These are phyloP conservation scores for Solanum dulcamara DNA, from an alignment of 257 asterid genomes.

Conservation along the genomic window DNA sequence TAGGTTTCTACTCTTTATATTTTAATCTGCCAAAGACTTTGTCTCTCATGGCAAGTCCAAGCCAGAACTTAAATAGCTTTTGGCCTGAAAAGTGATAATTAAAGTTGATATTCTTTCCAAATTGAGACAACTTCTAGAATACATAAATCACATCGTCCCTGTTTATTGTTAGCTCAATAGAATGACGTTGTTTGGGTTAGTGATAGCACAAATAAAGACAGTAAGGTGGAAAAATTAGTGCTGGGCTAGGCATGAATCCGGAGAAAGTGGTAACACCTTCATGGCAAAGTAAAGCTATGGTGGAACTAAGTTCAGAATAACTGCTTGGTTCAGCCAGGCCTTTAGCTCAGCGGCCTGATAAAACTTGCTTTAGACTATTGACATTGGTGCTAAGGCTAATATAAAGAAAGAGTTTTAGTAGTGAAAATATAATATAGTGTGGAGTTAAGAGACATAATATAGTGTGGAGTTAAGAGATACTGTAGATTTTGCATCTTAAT, in stretches of 20 bases:
- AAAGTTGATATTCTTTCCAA: not conserved
- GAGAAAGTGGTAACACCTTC: not conserved
- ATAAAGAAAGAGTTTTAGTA: not conserved
- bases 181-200: not conserved
- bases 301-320: not conserved
- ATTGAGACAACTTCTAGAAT: not conserved
- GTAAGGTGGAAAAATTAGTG: not conserved
- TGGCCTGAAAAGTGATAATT: not conserved
- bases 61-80: not conserved
- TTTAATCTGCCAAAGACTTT: not conserved
- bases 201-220: not conserved
- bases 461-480: not conserved
- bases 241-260: not conserved
- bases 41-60: not conserved
- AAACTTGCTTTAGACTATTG: not conserved
- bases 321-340: not conserved
- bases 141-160: not conserved
- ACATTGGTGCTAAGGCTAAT: not conserved
- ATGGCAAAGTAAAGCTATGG: not conserved
- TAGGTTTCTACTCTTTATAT: not conserved
- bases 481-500: not conserved
- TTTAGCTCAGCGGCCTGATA: not conserved
- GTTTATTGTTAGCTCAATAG: not conserved
- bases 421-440: not conserved
- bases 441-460: not conserved